Conservation (phyloP, 2,329 filamentous ascomycete genomes). For the Fusarium praegraminearum region DNA sequence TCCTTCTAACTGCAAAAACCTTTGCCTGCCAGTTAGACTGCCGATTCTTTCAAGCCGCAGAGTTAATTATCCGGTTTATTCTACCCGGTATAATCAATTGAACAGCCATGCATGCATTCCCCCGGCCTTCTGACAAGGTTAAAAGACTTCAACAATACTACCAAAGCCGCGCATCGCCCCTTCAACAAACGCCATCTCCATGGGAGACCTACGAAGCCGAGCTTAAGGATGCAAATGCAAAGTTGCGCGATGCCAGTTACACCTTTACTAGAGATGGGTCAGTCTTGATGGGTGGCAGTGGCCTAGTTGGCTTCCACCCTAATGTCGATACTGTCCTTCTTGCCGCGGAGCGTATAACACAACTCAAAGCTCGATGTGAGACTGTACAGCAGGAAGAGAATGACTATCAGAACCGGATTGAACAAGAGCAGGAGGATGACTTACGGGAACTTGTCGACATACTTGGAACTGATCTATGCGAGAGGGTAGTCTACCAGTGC, state of each 20-base stretch:
- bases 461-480: background rate
- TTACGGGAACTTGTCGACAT: background rate
- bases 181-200: background rate
- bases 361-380: background rate
- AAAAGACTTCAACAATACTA: background rate
- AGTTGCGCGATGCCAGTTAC: background rate
- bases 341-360: too few relatives aligned
- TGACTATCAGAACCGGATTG: background rate
- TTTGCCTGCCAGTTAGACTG: too few relatives aligned
- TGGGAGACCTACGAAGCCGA: background rate
- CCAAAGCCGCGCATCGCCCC: background rate
- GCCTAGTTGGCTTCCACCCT: background rate
- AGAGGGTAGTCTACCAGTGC: background rate
- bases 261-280: background rate
- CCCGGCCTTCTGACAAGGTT: too few relatives aligned
- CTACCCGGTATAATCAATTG: too few relatives aligned
- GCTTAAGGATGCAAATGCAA: background rate
- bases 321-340: background rate
- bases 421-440: too few relatives aligned
- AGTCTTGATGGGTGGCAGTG: background rate
- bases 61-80: too few relatives aligned
- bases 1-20: too few relatives aligned
- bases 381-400: background rate
- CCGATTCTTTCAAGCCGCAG: too few relatives aligned
- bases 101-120: too few relatives aligned